These are phyloP conservation scores for Hanseniaspora singularis DNA, from an alignment of 805 yeast genomes.

Conservation along the genomic window DNA sequence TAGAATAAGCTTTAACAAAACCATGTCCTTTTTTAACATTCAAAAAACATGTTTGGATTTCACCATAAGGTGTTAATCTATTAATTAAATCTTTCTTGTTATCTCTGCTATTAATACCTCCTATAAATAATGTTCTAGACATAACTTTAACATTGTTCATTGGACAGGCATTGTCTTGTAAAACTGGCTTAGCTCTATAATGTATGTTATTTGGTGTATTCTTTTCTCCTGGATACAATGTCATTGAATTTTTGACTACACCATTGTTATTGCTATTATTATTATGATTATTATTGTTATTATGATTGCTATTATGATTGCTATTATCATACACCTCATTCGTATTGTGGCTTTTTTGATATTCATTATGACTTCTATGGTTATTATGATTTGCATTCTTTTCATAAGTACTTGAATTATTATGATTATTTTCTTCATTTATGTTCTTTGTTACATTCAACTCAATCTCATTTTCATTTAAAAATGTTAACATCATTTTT, in stretches of 20 bases:
- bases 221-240: conserved; percentile 38
- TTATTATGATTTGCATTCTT: too few relatives aligned
- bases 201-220: conserved; percentile 64
- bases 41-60: conserved; percentile 79
- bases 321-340: conserved; percentile 9
- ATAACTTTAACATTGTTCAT: conserved; percentile 69
- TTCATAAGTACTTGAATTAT: background rate
- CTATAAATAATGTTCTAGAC: conserved; percentile 84
- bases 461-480: conserved; percentile 10
- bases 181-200: conserved; percentile 61
- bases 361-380: background rate
- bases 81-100: conserved; percentile 58
- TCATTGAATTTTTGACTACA: conserved; percentile 25
- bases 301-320: conserved; percentile 15
- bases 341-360: too few relatives aligned
- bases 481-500: conserved; percentile 1
- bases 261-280: conserved; percentile 17
- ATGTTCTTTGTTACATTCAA: conserved; percentile 3
- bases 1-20: conserved; percentile 83
- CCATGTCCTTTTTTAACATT: conserved; percentile 90
- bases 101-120: conserved; percentile 82
- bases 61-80: conserved; percentile 72
- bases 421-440: conserved; percentile 8
- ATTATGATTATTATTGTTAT: conserved; percentile 17
- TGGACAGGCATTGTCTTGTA: conserved; percentile 59